Evolutionary conservation across 1,284 basidiomycete genomes (phyloP).

Genomic region (Ceratobasidium sp.): DNA sequence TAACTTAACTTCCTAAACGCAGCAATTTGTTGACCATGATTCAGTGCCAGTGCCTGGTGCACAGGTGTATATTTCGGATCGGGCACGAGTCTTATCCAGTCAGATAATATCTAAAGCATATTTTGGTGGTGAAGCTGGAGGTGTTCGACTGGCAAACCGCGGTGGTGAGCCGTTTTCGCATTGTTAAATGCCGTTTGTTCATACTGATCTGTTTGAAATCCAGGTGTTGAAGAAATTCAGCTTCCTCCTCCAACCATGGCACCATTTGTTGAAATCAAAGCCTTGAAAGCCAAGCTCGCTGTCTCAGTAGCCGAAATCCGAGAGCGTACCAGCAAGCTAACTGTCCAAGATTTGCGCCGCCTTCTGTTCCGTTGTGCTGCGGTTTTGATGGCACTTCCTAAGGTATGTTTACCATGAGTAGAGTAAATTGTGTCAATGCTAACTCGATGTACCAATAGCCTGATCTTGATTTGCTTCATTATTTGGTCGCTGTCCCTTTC

Average conservation of each 20-base stretch:
- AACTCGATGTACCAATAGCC: slow-evolving; percentile 59
- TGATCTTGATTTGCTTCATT: slow-evolving; percentile 88
- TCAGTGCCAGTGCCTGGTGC: slow-evolving; percentile 10
- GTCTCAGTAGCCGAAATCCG: slow-evolving; percentile 74
- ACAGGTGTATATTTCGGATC: slow-evolving; percentile 12
- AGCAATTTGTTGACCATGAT: not conserved
- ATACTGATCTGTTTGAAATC: not conserved
- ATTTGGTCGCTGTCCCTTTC: slow-evolving; percentile 89
- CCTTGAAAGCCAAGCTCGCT: slow-evolving; percentile 76
- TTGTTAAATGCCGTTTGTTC: not conserved
- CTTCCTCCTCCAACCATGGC: slow-evolving; percentile 65
- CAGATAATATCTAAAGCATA: slow-evolving; percentile 88
- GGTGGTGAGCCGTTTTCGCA: slow-evolving; percentile 57
- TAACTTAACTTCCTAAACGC: not conserved
- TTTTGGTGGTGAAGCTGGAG: slow-evolving; percentile 86
- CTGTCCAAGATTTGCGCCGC: slow-evolving; percentile 83
- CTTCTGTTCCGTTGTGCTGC: slow-evolving; percentile 90
- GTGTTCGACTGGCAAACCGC: slow-evolving; percentile 72
- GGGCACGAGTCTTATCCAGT: slow-evolving; percentile 62
- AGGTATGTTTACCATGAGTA: slow-evolving; percentile 59
- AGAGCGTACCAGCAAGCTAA: slow-evolving; percentile 74
- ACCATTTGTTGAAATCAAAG: slow-evolving; percentile 67
- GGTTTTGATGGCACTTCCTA: slow-evolving; percentile 73
- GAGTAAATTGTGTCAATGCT: not conserved
- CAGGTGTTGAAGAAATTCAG: slow-evolving; percentile 62